Base-by-base conservation (phyloP, 192 early-diverging fungal species). In the Borealophlyctis nickersoniae region DNA sequence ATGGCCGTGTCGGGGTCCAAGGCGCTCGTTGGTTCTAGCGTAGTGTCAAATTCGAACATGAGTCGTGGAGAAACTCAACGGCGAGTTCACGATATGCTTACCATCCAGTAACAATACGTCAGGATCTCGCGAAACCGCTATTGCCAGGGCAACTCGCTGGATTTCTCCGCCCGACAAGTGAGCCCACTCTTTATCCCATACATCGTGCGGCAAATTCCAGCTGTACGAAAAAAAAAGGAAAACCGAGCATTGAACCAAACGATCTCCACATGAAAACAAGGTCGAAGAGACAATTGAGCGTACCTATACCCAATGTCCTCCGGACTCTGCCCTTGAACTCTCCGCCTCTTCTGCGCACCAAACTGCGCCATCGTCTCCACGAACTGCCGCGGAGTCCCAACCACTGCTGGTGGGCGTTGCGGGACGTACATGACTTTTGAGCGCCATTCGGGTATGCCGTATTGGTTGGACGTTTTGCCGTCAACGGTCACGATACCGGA, bases 371-470 rank as follows among this genome's bases (percentile, higher is more conserved):
- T 14, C 24, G 54, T 62, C 16, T 79, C 73, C 30, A 87, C 63
- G 63, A 91, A 86, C 13, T 89, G 88, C 22, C 82, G 58, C 1
- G 92, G 92, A 4, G 88, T 87, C 0, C 91, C 88, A 0, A 85
- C 73, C 63, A 91, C 75, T 26, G 83, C 66, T 5, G 89, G 82
- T 22, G 89, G 84, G 9, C 88, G 68, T 52, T 95, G 92, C 0
- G 91, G 91, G n/a, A 95, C 87, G 72, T 95, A 95, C 77, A 90
- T 85, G 49, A 95, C 79, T 28, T 77, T 81, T 3, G 89, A 79
- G 29, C 92, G 78, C 89, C 89, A 95, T 33, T 60, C 55, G 0
- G 91, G 87, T 22, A 91, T 76, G 3, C 88, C 85, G 66, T 81
- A 68, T 32, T 66, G 54, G 4, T 52, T 30, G 9, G 70, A 36